Evolutionary conservation across 2,329 filamentous ascomycete species (phyloP).

Genomic region (Calonectria pseudoreteaudii): DNA sequence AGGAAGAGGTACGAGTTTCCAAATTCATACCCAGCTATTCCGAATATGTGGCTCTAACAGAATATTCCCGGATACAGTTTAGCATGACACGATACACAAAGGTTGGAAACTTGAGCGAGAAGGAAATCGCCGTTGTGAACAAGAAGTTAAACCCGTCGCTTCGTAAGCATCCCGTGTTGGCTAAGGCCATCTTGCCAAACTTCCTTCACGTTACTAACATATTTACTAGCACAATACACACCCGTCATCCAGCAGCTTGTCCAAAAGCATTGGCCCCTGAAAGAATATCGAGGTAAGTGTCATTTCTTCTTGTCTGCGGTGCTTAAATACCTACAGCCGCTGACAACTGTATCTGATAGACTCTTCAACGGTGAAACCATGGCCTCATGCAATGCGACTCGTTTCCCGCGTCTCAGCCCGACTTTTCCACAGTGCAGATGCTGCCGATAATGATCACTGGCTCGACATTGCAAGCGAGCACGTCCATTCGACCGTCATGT

Average conservation of each 20-base stretch:
- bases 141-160: slow-evolving; percentile 21
- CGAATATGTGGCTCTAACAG: background rate
- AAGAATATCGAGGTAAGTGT: background rate
- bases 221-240: slow-evolving; percentile 2
- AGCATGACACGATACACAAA: slow-evolving; percentile 21
- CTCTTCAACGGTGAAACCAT: background rate
- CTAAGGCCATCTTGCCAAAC: background rate
- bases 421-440: slow-evolving; percentile 15
- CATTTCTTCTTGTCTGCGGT: background rate
- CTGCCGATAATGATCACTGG: slow-evolving; percentile 19
- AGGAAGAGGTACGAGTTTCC: slow-evolving; percentile 14
- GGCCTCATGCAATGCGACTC: slow-evolving; percentile 7
- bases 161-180: background rate
- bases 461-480: slow-evolving; percentile 19
- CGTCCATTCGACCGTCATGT: slow-evolving; percentile 13
- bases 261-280: slow-evolving; percentile 13
- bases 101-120: slow-evolving; percentile 15
- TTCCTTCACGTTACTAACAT: background rate
- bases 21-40: background rate
- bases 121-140: slow-evolving; percentile 18
- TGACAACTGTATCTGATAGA: background rate
- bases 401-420: slow-evolving; percentile 16
- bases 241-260: slow-evolving; percentile 13
- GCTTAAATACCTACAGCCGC: background rate
- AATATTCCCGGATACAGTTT: background rate